Evolutionary conservation across 495 filamentous ascomycete genomes (phyloP).

Genomic region (Penicillium malachiteum): DNA sequence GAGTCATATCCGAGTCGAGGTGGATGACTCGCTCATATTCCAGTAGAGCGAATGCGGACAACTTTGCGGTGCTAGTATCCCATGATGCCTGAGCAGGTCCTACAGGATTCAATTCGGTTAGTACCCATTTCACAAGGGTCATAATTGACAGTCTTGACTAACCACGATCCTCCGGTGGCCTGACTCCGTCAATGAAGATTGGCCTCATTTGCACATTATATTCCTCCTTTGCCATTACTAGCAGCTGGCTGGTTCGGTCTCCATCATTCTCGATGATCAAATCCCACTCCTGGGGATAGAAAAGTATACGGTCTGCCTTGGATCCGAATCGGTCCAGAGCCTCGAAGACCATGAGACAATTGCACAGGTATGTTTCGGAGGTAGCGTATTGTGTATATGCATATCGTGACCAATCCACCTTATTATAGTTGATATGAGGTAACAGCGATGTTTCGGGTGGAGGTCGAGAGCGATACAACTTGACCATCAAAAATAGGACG

Average conservation of each 20-base stretch:
- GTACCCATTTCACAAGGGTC: background rate
- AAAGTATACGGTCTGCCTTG: conserved; percentile 63
- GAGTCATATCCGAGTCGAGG: conserved; percentile 66
- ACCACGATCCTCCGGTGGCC: conserved; percentile 31
- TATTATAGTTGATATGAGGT: conserved; percentile 40
- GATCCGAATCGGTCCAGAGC: conserved; percentile 57
- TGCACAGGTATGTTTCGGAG: conserved; percentile 67
- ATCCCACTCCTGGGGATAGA: conserved; percentile 63
- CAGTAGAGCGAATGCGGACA: conserved; percentile 68
- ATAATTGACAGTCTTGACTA: conserved; percentile 3
- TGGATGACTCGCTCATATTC: conserved; percentile 66
- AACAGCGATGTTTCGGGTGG: conserved; percentile 17
- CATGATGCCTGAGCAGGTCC: conserved; percentile 41
- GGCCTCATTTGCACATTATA: conserved; percentile 63
- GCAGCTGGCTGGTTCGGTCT: conserved; percentile 52
- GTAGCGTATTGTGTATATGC: conserved; percentile 76
- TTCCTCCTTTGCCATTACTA: conserved; percentile 57
- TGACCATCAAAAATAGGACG: conserved; percentile 30
- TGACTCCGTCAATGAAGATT: conserved; percentile 54
- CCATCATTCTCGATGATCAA: conserved; percentile 34
- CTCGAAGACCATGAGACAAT: conserved; percentile 74
- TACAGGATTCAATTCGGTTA: background rate
- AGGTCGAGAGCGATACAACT: conserved; percentile 26
- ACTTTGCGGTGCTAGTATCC: conserved; percentile 66
- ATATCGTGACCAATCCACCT: conserved; percentile 59